These are phyloP conservation scores for Solanum pimpinellifolium DNA, from an alignment of 257 asterid genomes.

Conservation along the genomic window DNA sequence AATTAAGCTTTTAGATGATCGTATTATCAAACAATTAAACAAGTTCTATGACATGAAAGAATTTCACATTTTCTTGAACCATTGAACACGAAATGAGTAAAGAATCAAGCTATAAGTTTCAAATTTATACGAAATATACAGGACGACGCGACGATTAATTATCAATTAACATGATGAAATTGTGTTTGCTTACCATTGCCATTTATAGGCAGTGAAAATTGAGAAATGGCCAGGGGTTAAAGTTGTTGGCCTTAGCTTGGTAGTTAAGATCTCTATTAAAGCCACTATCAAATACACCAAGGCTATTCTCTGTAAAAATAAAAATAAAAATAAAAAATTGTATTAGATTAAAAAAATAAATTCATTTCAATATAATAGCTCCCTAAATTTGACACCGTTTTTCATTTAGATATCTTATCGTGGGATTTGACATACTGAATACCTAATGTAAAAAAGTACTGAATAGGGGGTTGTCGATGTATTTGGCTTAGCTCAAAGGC, in stretches of 20 bases:
- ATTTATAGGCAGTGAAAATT: constrained; percentile 63
- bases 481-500: not conserved
- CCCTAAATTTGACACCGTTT: not conserved
- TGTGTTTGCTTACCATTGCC: constrained; percentile 59
- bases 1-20: not conserved
- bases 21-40: not conserved
- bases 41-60: not conserved
- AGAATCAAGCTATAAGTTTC: not conserved
- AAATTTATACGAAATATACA: not conserved
- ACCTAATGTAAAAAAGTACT: not conserved
- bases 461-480: not conserved
- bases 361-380: not conserved
- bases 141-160: not conserved
- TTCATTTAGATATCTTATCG: not conserved
- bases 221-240: constrained; percentile 39
- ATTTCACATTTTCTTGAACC: not conserved
- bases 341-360: not conserved
- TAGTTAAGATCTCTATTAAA: constrained; percentile 57
- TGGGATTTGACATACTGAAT: not conserved
- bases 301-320: constrained; percentile 61
- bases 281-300: constrained; percentile 77
- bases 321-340: not conserved
- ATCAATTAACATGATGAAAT: not conserved
- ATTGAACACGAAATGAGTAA: not conserved
- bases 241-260: constrained; percentile 49